Percentiles rank a stretch among this genome's conserved stretches.
Conservation (phyloP, 352 stramenopile species). For the Globisporangium cylindrosporum region DNA sequence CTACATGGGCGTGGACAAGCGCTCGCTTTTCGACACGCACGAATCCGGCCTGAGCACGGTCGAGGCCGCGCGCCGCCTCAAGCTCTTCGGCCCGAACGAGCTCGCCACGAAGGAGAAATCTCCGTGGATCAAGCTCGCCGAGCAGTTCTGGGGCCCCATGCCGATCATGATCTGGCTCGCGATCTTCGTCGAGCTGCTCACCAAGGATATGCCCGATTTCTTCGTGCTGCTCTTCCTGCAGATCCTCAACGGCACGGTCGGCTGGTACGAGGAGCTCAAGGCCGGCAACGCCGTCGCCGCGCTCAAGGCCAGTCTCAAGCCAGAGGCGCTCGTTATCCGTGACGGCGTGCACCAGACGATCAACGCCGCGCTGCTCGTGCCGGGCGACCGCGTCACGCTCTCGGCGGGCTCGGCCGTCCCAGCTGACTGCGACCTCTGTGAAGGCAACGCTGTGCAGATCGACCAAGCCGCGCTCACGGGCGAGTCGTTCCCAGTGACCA, state of each 20-base stretch:
- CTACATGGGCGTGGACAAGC: slow-evolving; percentile 83
- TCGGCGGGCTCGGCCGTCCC: slow-evolving; percentile 88
- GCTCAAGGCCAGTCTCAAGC: slow-evolving; percentile 86
- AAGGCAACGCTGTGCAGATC: slow-evolving; percentile 83
- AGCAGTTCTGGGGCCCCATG: slow-evolving; percentile 83
- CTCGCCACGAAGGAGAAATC: slow-evolving; percentile 52
- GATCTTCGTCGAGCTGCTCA: slow-evolving; percentile 78
- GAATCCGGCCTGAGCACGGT: slow-evolving; percentile 76
- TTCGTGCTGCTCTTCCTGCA: slow-evolving; percentile 72
- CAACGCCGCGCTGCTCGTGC: slow-evolving; percentile 89
- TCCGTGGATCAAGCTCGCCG: slow-evolving; percentile 50
- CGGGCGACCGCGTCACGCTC: slow-evolving; percentile 92
- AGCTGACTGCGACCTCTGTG: slow-evolving; percentile 88
- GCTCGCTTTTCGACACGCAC: slow-evolving; percentile 60
- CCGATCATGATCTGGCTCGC: slow-evolving; percentile 92
- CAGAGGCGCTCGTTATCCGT: slow-evolving; percentile 83
- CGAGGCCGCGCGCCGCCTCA: slow-evolving; percentile 71
- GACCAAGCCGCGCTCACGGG: slow-evolving; percentile 93
- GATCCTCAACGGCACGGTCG: slow-evolving; percentile 61
- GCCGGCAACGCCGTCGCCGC: slow-evolving; percentile 78
- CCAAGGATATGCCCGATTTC: slow-evolving; percentile 51
- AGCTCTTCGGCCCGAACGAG: slow-evolving; percentile 89
- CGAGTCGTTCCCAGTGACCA: slow-evolving; percentile 93
- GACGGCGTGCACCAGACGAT: slow-evolving; percentile 88
- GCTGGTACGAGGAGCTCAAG: slow-evolving; percentile 83